Evolutionary conservation across 2,329 filamentous ascomycete genomes (phyloP), one percentile per base, ranked within the genome.

Genomic region (Samsoniella hepiali): DNA sequence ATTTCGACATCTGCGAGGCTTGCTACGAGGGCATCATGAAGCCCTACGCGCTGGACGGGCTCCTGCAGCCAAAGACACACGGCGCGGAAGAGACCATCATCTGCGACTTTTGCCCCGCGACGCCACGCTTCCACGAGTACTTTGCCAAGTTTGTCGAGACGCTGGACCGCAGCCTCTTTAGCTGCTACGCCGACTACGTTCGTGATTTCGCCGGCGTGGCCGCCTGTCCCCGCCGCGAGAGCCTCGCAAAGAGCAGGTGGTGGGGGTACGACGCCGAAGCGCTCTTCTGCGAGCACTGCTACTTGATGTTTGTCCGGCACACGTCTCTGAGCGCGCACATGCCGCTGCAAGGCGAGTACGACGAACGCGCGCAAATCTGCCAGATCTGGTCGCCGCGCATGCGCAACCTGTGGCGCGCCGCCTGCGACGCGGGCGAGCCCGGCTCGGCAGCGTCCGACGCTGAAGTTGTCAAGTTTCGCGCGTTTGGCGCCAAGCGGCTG

Each of bases 371-470:
- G 1, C 65, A 71, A 6, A 74, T 75, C 45, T 78, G 76, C 55
- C 73, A 74, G 40, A 68, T 77, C 6, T 77, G 75, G 72, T 76
- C 75, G 3, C 72, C 72, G 0, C 72, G 76, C 5, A 77, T 78
- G 75, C 75, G 76, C n/a, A 67, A 56, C 1, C 70, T 75, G 66
- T 78, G 72, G 69, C 65, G 69, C 2, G 65, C 68, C 10, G 69
- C 60, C 0, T 76, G 74, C 58, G 66, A 63, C 0, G 71, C 70
- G 1, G 72, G 73, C 1, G 55, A 61, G 0, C 68, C 70, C 0
- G 72, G 68, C 4, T 71, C 72, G 0, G 44, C 64, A 1, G 71
- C 70, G 42, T 72, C 69, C 1, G 58, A 71, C 8, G 65, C 62
- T 1, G 70, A 68, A 0, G n/a, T 75, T 1, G 65, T 65, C 0